These are phyloP conservation scores for Poa annua DNA, from an alignment of 176 grass and related monocot species.

Conservation along the genomic window DNA sequence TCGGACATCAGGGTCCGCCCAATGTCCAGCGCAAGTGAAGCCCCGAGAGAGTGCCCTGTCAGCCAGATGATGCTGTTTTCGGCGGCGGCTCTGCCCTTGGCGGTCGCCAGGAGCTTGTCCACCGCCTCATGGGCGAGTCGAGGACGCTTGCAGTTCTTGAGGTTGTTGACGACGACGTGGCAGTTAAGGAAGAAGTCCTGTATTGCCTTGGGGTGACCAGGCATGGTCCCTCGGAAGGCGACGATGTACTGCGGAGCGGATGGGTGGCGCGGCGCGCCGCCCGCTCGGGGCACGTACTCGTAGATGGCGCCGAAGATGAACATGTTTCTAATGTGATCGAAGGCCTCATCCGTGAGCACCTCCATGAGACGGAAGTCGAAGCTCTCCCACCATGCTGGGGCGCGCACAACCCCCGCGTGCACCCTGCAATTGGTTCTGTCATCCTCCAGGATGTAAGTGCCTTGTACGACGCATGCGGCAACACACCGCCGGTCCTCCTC, in stretches of 20 bases:
- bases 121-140: background rate
- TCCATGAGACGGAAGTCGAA: background rate
- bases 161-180: background rate
- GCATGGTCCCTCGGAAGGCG: background rate
- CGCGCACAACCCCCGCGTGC: background rate
- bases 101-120: background rate
- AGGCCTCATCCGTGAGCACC: background rate
- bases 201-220: background rate
- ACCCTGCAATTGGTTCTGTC: background rate
- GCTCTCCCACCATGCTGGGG: background rate
- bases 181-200: background rate
- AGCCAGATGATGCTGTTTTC: background rate
- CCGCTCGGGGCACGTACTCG: background rate
- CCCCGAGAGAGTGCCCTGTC: background rate
- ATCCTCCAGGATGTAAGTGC: background rate
- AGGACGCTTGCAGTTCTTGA: background rate
- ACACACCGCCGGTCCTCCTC: background rate
- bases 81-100: background rate
- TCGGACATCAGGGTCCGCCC: background rate
- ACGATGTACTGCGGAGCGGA: background rate
- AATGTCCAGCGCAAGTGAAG: background rate
- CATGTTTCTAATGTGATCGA: background rate
- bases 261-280: background rate
- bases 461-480: background rate
- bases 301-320: background rate